Evolutionary conservation across 108 stramenopile genomes (phyloP).

Genomic region (Epipyxis sp.): DNA sequence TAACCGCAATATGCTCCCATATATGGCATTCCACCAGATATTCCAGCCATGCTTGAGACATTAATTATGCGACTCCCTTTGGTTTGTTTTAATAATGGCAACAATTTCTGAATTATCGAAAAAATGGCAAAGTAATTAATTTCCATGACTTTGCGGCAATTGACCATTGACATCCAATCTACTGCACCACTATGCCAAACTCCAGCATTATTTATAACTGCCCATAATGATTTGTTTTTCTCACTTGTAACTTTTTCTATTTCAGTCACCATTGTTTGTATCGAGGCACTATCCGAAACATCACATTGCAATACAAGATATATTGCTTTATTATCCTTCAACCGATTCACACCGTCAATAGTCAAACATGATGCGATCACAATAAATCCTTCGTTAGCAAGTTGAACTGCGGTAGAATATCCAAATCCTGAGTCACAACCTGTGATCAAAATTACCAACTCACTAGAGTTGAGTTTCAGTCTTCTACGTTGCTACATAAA

Average conservation of each 20-base stretch:
- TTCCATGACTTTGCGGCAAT: conserved; percentile 13
- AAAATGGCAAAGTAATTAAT: conserved; percentile 18
- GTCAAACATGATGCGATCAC: conserved; percentile 59
- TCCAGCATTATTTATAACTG: conserved; percentile 19
- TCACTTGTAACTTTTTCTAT: background rate
- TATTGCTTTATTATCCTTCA: background rate
- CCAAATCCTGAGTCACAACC: conserved; percentile 70
- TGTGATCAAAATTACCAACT: conserved; percentile 50
- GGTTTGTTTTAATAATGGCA: conserved; percentile 10
- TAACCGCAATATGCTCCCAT: background rate
- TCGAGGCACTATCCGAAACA: too few relatives aligned
- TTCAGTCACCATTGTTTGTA: too few relatives aligned
- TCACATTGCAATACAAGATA: too few relatives aligned
- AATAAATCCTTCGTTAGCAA: conserved; percentile 47
- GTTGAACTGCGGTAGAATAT: conserved; percentile 40
- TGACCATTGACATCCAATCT: background rate
- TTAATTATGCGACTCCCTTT: background rate
- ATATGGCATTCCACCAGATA: background rate
- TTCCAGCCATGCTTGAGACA: background rate
- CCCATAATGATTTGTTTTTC: background rate
- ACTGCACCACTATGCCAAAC: background rate
- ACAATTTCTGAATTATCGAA: background rate
- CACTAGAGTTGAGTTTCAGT: background rate
- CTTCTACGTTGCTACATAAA: too few relatives aligned
- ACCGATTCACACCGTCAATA: background rate